phyloP scores from a whole-genome alignment of 2,329 filamentous ascomycete genomes.

The Alternaria burnsii region DNA sequence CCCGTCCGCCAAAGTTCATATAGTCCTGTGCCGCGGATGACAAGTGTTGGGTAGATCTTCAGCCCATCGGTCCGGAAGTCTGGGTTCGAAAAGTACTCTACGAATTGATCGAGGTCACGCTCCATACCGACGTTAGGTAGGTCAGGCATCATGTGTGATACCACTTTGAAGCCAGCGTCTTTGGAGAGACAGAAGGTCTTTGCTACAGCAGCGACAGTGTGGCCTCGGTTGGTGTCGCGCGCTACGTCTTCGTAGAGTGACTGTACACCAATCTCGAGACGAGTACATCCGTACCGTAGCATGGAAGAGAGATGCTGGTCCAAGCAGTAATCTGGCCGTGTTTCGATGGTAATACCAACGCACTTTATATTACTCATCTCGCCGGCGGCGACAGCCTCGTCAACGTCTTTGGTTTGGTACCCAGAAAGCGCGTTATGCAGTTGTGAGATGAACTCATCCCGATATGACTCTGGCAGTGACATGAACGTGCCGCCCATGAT shows the following conservation, averaged over 20 bases:
- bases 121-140: slow-evolving; percentile 98
- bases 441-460: slow-evolving; percentile 93
- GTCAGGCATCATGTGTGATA: slow-evolving; percentile 99
- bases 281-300: slow-evolving; percentile 96
- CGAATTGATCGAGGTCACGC: slow-evolving; percentile 93
- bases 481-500: slow-evolving; percentile 99
- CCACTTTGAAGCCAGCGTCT: slow-evolving; percentile 98
- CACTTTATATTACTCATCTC: slow-evolving; percentile 98
- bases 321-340: slow-evolving; percentile 93
- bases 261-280: slow-evolving; percentile 93
- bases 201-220: slow-evolving; percentile 93
- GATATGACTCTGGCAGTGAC: slow-evolving; percentile 88
- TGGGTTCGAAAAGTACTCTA: slow-evolving; percentile 97
- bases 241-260: slow-evolving; percentile 98
- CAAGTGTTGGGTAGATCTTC: slow-evolving; percentile 97
- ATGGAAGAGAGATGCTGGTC: slow-evolving; percentile 95
- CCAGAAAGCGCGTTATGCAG: slow-evolving; percentile 96
- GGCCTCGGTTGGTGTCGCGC: slow-evolving; percentile 95
- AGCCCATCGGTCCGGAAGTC: slow-evolving; percentile 95
- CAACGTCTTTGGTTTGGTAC: slow-evolving; percentile 92
- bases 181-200: slow-evolving; percentile 98
- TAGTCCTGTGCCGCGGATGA: slow-evolving; percentile 93
- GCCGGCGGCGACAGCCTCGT: slow-evolving; percentile 91
- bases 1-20: slow-evolving; percentile 98
- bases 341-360: slow-evolving; percentile 98